These are phyloP conservation scores for Oryza australiensis DNA, from an alignment of 176 grass and related monocot genomes.

Conservation along the genomic window DNA sequence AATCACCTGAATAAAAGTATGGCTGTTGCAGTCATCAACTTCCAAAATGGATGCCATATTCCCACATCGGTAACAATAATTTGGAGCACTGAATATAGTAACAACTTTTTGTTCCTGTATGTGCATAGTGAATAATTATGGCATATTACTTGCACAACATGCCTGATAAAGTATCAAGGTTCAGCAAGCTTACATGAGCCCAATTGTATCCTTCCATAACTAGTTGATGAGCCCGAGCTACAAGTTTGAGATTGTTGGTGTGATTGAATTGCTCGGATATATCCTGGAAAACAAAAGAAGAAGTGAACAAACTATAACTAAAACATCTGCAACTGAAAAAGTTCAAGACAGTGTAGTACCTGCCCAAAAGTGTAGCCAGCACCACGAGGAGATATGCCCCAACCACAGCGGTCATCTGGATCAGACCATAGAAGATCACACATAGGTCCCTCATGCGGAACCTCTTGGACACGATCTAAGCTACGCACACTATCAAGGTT, in stretches of 20 bases:
- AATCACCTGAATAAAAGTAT: conserved; percentile 90
- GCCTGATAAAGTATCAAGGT: conserved; percentile 26
- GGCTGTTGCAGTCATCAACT: conserved; percentile 92
- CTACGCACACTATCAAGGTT: conserved; percentile 89
- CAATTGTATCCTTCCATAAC: conserved; percentile 99
- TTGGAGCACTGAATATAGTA: conserved; percentile 98
- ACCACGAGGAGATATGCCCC: conserved; percentile 94
- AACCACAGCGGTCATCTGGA: conserved; percentile 84
- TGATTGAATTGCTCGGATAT: conserved; percentile 99
- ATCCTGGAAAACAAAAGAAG: conserved; percentile 51
- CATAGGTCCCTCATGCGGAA: conserved; percentile 97
- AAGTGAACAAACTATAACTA: background rate
- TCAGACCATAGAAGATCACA: conserved; percentile 99
- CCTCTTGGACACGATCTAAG: conserved; percentile 90
- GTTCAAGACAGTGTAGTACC: conserved; percentile 33
- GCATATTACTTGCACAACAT: conserved; percentile 4
- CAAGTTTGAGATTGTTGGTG: conserved; percentile 90
- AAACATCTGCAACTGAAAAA: background rate
- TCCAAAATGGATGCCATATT: conserved; percentile 98
- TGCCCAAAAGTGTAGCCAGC: conserved; percentile 98
- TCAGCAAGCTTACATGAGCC: conserved; percentile 79
- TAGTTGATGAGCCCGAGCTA: conserved; percentile 93
- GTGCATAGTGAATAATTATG: conserved; percentile 10
- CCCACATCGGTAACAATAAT: conserved; percentile 97
- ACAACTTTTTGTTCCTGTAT: conserved; percentile 94